Percentiles rank a stretch among this genome's conserved stretches.
phyloP scores from a whole-genome alignment of 2,329 filamentous ascomycete species.

The Incumbomyces lentus region DNA sequence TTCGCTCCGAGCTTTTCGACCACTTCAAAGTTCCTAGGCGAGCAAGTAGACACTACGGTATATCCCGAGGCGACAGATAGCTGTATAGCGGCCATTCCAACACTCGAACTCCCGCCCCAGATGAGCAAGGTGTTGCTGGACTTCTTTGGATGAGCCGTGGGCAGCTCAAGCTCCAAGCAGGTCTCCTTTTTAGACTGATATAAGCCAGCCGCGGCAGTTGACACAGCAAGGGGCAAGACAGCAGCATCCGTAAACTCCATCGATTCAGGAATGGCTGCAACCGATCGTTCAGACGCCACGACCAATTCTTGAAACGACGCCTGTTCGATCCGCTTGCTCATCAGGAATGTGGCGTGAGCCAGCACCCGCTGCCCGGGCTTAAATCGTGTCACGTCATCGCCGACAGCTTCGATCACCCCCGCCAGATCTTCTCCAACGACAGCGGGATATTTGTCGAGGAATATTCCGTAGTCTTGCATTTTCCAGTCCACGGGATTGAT shows the following conservation, averaged over 20 bases:
- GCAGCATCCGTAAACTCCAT: constrained; percentile 24
- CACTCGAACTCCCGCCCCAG: constrained; percentile 43
- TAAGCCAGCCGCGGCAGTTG: constrained; percentile 24
- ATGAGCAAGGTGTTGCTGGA: constrained; percentile 31
- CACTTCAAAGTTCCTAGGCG: constrained; percentile 34
- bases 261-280: constrained; percentile 21
- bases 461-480: constrained; percentile 22
- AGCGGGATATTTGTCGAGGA: constrained; percentile 19
- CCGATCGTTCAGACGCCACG: constrained; percentile 18
- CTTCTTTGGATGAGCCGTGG: constrained; percentile 5
- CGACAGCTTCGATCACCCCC: constrained; percentile 24
- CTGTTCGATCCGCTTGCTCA: constrained; percentile 11
- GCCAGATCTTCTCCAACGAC: constrained; percentile 24
- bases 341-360: constrained; percentile 18
- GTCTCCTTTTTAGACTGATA: constrained; percentile 22
- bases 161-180: constrained; percentile 13
- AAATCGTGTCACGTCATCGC: constrained; percentile 20
- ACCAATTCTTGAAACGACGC: constrained; percentile 26
- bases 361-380: constrained; percentile 25
- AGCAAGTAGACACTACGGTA: constrained; percentile 31
- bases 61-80: constrained; percentile 31
- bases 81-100: constrained; percentile 38
- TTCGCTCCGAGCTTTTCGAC: constrained; percentile 35
- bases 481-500: constrained; percentile 27
- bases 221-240: constrained; percentile 26